Evolutionary conservation across 2,329 filamentous ascomycete genomes (phyloP).

Genomic region (Pyrenophora teres): DNA sequence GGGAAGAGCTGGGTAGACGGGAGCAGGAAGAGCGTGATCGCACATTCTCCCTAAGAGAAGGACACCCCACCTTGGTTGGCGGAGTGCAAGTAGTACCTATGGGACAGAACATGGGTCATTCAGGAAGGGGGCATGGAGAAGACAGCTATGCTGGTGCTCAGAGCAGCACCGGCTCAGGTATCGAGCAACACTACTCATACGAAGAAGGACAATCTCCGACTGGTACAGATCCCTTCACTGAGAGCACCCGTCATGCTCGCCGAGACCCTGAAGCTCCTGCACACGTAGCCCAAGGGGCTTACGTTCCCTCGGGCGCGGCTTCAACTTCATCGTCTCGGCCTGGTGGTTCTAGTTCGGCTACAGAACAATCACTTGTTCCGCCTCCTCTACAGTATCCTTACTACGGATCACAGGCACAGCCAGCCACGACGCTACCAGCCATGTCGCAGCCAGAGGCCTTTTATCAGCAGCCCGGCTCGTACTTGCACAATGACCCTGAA

Average conservation of each 20-base stretch:
- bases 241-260: constrained; percentile 42
- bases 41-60: constrained; percentile 81
- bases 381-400: constrained; percentile 35
- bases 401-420: constrained; percentile 27
- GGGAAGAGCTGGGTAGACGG: constrained; percentile 92
- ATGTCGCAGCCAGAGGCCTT: constrained; percentile 44
- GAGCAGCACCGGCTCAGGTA: constrained; percentile 38
- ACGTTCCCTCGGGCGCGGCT: constrained; percentile 39
- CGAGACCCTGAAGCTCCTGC: constrained; percentile 41
- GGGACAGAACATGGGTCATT: constrained; percentile 67
- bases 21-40: constrained; percentile 93
- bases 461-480: constrained; percentile 46
- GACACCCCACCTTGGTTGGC: constrained; percentile 85
- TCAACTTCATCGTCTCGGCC: constrained; percentile 26
- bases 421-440: constrained; percentile 25
- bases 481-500: constrained; percentile 38
- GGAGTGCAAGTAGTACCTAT: constrained; percentile 96
- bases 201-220: constrained; percentile 59
- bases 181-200: constrained; percentile 56
- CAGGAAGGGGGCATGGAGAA: constrained; percentile 43
- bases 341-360: constrained; percentile 18
- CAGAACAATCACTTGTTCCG: constrained; percentile 30
- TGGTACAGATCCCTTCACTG: constrained; percentile 67
- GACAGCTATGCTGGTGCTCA: constrained; percentile 37
- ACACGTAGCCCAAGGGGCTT: constrained; percentile 40